phyloP scores from a whole-genome alignment of 305 asterid species.

The Fraxinus nigra region DNA sequence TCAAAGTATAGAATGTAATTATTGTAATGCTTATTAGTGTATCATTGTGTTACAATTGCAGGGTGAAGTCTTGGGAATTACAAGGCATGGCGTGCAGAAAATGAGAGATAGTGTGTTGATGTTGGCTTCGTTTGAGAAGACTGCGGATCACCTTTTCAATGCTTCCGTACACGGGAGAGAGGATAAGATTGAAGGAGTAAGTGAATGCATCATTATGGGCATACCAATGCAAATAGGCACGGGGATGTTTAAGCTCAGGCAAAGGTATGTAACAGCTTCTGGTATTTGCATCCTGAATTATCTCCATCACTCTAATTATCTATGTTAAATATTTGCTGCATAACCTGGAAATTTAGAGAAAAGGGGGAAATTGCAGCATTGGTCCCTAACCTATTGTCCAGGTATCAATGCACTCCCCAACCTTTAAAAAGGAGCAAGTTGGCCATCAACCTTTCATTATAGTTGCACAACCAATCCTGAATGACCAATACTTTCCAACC shows the following conservation, averaged over 20 bases:
- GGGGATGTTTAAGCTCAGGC: slow-evolving; percentile 84
- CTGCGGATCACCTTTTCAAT: slow-evolving; percentile 79
- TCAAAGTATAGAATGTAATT: neutral
- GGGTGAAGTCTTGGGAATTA: slow-evolving; percentile 92
- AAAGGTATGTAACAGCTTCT: slow-evolving; percentile 41
- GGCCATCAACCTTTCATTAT: neutral
- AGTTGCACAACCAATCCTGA: neutral
- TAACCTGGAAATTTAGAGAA: neutral
- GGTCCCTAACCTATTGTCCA: neutral
- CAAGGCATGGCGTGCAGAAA: slow-evolving; percentile 75
- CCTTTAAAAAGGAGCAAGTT: neutral
- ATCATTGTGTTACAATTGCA: slow-evolving; percentile 23
- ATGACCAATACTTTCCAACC: neutral
- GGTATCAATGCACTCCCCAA: neutral
- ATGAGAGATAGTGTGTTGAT: slow-evolving; percentile 83
- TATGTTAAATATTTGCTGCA: neutral
- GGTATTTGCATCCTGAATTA: neutral
- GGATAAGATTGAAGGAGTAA: slow-evolving; percentile 87
- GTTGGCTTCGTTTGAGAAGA: slow-evolving; percentile 91
- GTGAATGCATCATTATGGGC: slow-evolving; percentile 92
- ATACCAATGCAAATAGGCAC: slow-evolving; percentile 82
- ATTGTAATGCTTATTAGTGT: slow-evolving; percentile 12
- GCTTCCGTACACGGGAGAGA: slow-evolving; percentile 78
- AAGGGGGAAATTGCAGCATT: neutral
- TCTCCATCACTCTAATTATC: neutral